phyloP scores from a whole-genome alignment of 352 stramenopile species.

The Phytophthora boehmeriae region DNA sequence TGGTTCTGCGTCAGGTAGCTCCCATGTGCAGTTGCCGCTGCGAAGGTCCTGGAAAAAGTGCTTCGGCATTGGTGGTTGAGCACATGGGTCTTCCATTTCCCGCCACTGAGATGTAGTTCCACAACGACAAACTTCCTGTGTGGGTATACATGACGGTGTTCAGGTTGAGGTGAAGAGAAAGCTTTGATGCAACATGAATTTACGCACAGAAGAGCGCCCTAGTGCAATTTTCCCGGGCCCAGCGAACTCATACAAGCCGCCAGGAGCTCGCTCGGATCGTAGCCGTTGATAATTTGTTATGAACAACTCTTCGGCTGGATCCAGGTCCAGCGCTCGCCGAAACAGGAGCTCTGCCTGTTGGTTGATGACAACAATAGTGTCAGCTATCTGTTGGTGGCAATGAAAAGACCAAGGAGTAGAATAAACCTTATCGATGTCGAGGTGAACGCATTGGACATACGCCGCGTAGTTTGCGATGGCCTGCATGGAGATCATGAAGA shows the following conservation, averaged over 20 bases:
- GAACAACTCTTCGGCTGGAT: conserved; percentile 51
- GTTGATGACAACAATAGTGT: neutral
- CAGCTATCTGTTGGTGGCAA: neutral
- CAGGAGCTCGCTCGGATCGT: conserved; percentile 51
- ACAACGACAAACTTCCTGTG: conserved; percentile 17
- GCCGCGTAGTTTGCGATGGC: conserved; percentile 67
- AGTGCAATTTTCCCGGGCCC: conserved; percentile 60
- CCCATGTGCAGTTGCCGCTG: conserved; percentile 49
- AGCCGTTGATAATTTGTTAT: conserved; percentile 70
- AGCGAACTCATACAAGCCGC: conserved; percentile 49
- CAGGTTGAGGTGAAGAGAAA: neutral
- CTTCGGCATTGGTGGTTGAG: conserved; percentile 25
- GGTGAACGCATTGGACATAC: conserved; percentile 59
- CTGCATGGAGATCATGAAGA: conserved; percentile 25
- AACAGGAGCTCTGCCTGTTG: conserved; percentile 65
- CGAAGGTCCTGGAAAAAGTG: conserved; percentile 54
- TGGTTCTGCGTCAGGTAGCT: conserved; percentile 15
- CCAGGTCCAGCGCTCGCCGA: conserved; percentile 61
- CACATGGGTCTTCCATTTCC: conserved; percentile 49
- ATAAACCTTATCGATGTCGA: conserved; percentile 62
- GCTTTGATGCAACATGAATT: neutral
- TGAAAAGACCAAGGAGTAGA: neutral
- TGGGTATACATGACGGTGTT: neutral
- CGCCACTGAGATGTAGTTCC: conserved; percentile 35
- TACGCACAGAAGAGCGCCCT: conserved; percentile 41